Conservation (phyloP, 1,284 basidiomycete genomes). For the Ganoderma multipileum region DNA sequence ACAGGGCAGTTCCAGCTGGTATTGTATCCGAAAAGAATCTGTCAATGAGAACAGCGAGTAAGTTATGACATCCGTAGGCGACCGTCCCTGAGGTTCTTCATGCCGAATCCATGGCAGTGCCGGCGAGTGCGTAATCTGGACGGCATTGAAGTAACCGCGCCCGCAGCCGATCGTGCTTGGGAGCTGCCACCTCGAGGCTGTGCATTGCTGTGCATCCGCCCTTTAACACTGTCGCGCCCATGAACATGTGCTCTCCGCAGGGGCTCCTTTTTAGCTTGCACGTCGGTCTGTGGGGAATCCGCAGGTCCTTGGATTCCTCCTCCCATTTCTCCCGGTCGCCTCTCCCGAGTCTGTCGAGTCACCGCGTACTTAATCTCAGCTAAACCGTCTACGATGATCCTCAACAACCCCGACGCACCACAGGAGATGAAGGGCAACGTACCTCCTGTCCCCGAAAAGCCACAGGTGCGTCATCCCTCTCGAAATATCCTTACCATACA, state of each 20-base stretch:
- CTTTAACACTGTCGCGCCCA: neutral
- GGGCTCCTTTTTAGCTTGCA: neutral
- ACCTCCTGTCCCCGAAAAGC: constrained; percentile 16
- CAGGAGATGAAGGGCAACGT: constrained; percentile 6
- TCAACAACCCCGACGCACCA: constrained; percentile 9
- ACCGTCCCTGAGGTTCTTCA: too few relatives aligned
- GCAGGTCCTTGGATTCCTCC: neutral
- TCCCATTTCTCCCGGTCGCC: neutral
- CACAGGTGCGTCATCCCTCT: neutral
- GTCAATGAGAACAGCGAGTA: too few relatives aligned
- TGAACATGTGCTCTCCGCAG: constrained; percentile 4
- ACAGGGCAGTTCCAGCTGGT: too few relatives aligned
- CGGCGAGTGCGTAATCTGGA: constrained; percentile 10
- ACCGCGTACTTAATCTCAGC: neutral
- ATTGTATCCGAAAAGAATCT: too few relatives aligned
- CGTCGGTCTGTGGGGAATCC: neutral
- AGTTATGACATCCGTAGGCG: too few relatives aligned
- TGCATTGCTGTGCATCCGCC: neutral
- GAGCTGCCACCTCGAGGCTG: neutral
- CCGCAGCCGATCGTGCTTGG: constrained; percentile 9
- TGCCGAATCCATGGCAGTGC: too few relatives aligned
- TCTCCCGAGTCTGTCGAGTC: neutral
- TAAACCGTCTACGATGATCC: constrained; percentile 10
- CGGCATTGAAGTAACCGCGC: constrained; percentile 2
- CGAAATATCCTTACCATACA: neutral